Evolutionary conservation across 768 basidiomycete species (phyloP).

Genomic region (Melanogaster broomeanus): DNA sequence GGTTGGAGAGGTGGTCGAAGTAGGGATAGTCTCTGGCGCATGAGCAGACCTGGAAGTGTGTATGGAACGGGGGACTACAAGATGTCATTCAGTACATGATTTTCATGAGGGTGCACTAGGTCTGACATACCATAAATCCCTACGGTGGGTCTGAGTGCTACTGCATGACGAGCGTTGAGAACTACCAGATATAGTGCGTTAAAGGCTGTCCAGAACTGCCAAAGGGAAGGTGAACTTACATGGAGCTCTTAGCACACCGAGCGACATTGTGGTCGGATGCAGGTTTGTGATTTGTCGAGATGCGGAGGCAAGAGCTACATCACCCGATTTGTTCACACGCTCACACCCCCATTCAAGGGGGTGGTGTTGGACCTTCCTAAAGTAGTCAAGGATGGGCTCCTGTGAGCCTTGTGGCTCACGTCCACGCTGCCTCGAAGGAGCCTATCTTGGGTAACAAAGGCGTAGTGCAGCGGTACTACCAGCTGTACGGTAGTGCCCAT

Average conservation of each 20-base stretch:
- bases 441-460: neutral
- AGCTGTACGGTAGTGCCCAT: neutral
- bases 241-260: constrained; percentile 38
- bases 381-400: neutral
- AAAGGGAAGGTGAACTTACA: constrained; percentile 21
- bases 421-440: too few relatives aligned
- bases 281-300: neutral
- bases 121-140: constrained; percentile 42
- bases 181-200: constrained; percentile 21
- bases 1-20: constrained; percentile 42
- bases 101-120: constrained; percentile 1
- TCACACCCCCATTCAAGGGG: neutral
- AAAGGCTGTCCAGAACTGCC: neutral
- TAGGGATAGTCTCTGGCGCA: constrained; percentile 41
- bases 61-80: constrained; percentile 52
- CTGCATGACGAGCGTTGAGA: constrained; percentile 43
- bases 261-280: constrained; percentile 45
- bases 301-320: neutral
- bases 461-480: neutral
- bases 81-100: constrained; percentile 9
- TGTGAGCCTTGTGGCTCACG: too few relatives aligned
- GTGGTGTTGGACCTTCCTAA: neutral
- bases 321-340: neutral
- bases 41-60: constrained; percentile 52
- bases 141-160: constrained; percentile 45